phyloP scores from a whole-genome alignment of 1,139 yeast species.

The Saccharomyces hybrid region DNA sequence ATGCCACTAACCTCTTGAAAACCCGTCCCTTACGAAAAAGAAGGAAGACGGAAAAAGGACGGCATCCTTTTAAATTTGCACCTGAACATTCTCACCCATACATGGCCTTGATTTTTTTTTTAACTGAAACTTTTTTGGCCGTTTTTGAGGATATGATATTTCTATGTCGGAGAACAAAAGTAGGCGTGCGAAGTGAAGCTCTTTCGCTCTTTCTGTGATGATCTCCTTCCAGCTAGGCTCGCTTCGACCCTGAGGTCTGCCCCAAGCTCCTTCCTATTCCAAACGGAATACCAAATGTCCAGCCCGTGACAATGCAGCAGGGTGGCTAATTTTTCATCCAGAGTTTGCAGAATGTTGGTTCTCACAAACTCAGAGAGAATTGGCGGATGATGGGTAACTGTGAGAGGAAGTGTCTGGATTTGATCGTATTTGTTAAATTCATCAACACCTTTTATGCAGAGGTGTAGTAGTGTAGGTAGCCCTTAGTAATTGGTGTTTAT shows the following conservation, averaged over 20 bases:
- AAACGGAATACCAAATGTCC: background rate
- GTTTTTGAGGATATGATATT: background rate
- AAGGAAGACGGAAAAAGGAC: background rate
- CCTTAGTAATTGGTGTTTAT: background rate
- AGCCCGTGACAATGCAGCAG: background rate
- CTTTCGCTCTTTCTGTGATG: background rate
- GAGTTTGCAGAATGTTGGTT: background rate
- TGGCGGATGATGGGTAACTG: background rate
- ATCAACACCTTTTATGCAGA: background rate
- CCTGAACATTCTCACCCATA: background rate
- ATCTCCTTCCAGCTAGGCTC: background rate
- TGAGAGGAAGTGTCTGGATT: background rate
- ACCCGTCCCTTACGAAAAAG: background rate
- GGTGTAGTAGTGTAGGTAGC: background rate
- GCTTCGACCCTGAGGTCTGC: background rate
- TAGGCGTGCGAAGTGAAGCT: background rate
- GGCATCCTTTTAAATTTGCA: background rate
- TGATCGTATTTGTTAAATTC: background rate
- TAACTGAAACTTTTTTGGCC: background rate
- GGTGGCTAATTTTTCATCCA: background rate
- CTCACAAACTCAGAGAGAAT: background rate
- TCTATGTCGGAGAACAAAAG: background rate
- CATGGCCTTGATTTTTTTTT: background rate
- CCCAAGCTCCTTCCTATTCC: background rate
- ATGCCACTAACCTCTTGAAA: background rate